Conservation (phyloP, 345 rosid genomes). For the Ceriops decandra region DNA sequence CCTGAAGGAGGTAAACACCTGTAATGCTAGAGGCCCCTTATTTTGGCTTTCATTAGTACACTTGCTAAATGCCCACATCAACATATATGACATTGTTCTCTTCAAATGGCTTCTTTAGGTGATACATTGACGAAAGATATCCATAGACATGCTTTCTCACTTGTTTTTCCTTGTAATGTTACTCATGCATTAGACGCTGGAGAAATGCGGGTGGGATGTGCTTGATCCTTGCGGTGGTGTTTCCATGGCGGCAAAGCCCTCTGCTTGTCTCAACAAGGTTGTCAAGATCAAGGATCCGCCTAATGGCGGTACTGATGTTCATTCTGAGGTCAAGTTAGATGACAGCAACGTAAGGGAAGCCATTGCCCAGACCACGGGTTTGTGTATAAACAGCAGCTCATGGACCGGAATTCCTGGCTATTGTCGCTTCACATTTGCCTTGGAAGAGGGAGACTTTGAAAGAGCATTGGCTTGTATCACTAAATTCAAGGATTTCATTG, state of each 20-base stretch:
- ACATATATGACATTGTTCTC: not conserved
- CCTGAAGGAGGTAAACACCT: conserved; percentile 67
- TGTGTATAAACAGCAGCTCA: conserved; percentile 72
- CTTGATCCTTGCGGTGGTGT: conserved; percentile 59
- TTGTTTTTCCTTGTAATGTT: not conserved
- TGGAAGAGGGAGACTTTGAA: conserved; percentile 67
- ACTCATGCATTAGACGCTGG: conserved; percentile 45
- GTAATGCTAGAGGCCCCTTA: not conserved
- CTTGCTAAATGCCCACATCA: not conserved
- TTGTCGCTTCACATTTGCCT: conserved; percentile 79
- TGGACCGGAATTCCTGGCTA: conserved; percentile 94
- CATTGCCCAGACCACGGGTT: conserved; percentile 58
- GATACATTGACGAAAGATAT: not conserved
- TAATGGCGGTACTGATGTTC: conserved; percentile 10
- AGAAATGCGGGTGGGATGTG: conserved; percentile 89
- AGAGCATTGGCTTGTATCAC: conserved; percentile 60
- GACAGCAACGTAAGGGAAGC: conserved; percentile 71
- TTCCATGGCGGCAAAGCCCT: conserved; percentile 87
- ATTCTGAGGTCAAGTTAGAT: conserved; percentile 45
- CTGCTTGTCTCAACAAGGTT: conserved; percentile 52
- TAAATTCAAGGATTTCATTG: conserved; percentile 43
- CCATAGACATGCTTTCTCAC: not conserved
- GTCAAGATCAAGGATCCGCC: conserved; percentile 35
- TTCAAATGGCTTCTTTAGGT: not conserved
- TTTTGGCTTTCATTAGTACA: not conserved